phyloP scores from a whole-genome alignment of 495 filamentous ascomycete species.

The Penicillium herquei region DNA sequence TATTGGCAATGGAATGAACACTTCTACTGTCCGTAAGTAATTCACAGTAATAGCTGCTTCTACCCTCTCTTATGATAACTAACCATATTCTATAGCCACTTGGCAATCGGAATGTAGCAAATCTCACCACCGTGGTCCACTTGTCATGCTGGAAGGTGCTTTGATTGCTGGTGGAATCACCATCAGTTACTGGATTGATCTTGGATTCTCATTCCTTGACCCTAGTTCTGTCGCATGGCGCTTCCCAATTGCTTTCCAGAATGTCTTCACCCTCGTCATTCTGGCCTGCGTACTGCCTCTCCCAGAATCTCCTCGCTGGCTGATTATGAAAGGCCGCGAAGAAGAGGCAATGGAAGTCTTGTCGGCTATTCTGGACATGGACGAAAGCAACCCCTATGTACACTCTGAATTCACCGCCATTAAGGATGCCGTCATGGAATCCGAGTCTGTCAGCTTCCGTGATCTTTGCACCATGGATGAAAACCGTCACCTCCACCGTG shows the following conservation, averaged over 20 bases:
- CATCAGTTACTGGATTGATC: constrained; percentile 51
- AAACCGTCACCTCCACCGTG: constrained; percentile 72
- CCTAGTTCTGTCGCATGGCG: constrained; percentile 36
- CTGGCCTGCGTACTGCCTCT: constrained; percentile 32
- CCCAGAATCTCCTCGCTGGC: constrained; percentile 46
- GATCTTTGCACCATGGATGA: constrained; percentile 72
- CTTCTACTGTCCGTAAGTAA: constrained; percentile 38
- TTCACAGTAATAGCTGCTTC: neutral
- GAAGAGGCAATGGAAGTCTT: constrained; percentile 39
- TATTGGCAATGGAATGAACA: constrained; percentile 60
- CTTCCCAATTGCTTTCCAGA: constrained; percentile 40
- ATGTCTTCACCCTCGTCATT: constrained; percentile 32
- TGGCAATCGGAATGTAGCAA: constrained; percentile 43
- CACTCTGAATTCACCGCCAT: constrained; percentile 66
- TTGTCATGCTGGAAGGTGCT: constrained; percentile 36
- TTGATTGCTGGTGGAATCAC: constrained; percentile 41
- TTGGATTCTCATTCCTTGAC: constrained; percentile 38
- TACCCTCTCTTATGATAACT: neutral
- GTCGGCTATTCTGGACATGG: constrained; percentile 24
- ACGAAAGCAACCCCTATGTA: constrained; percentile 41
- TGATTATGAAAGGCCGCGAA: constrained; percentile 37
- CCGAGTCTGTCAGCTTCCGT: constrained; percentile 58
- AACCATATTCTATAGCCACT: constrained; percentile 19
- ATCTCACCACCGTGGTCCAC: constrained; percentile 20
- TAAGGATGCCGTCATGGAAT: constrained; percentile 71